Percentiles rank a stretch among this genome's conserved stretches.
Conservation (phyloP, 257 asterid genomes). For the Verbascum thapsus region DNA sequence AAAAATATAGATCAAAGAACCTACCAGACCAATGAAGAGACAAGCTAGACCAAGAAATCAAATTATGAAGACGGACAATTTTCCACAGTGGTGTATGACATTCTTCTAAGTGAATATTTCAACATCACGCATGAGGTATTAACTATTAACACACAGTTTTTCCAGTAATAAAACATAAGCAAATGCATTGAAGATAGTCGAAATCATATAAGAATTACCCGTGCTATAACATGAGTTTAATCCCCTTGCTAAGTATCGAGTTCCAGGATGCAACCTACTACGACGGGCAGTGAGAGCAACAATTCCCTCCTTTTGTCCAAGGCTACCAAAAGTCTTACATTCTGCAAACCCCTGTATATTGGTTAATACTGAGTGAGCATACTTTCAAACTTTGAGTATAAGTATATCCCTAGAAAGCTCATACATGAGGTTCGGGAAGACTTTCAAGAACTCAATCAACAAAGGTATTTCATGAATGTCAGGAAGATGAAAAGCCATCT, state of each 20-base stretch:
- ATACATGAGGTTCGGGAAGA: conserved; percentile 23
- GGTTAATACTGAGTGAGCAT: conserved; percentile 38
- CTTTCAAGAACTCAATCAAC: conserved; percentile 25
- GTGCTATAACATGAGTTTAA: conserved; percentile 92
- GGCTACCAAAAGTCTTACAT: conserved; percentile 86
- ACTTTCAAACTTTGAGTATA: conserved; percentile 12
- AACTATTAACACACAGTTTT: conserved; percentile 2
- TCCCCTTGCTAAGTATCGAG: conserved; percentile 96
- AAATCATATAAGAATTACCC: conserved; percentile 46
- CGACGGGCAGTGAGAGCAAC: conserved; percentile 96
- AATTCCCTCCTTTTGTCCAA: conserved; percentile 93
- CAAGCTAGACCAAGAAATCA: conserved; percentile 20
- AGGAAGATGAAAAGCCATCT: conserved; percentile 19
- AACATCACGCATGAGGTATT: conserved; percentile 10
- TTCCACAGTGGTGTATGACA: conserved; percentile 1
- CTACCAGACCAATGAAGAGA: conserved; percentile 10
- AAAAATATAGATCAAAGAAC: conserved; percentile 27
- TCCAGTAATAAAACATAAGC: conserved; percentile 26
- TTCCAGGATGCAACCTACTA: conserved; percentile 98
- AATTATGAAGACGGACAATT: neutral
- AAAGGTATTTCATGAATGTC: conserved; percentile 9
- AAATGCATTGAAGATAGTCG: conserved; percentile 21
- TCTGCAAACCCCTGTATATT: conserved; percentile 91
- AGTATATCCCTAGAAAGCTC: conserved; percentile 4
- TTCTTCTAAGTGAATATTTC: conserved; percentile 6